Evolutionary conservation across 805 yeast genomes (phyloP).

Genomic region (Peterozyma toletana): DNA sequence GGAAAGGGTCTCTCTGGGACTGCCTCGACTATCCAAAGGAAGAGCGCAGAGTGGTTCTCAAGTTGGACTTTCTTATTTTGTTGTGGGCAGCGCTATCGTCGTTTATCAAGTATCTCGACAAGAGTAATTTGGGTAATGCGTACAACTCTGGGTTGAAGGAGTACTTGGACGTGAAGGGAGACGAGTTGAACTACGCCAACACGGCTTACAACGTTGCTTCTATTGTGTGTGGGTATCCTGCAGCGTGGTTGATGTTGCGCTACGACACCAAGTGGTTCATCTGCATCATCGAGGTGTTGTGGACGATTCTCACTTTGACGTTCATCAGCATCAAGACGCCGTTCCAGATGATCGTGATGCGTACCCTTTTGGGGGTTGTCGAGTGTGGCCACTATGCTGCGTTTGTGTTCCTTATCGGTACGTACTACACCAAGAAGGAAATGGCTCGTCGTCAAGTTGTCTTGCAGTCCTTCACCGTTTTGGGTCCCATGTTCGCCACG

Average conservation of each 20-base stretch:
- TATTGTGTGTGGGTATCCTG: conserved; percentile 24
- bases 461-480: conserved; percentile 49
- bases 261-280: conserved; percentile 6
- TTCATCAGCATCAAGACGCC: conserved; percentile 5
- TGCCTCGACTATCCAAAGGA: not conserved
- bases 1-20: not conserved
- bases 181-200: conserved; percentile 48
- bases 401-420: conserved; percentile 45
- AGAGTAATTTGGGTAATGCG: conserved; percentile 49
- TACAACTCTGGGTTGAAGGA: conserved; percentile 51
- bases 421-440: conserved; percentile 45
- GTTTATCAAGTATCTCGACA: conserved; percentile 47
- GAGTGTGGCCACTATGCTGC: conserved; percentile 58
- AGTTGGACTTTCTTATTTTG: conserved; percentile 5
- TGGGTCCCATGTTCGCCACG: conserved; percentile 52
- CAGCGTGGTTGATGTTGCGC: conserved; percentile 3
- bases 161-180: conserved; percentile 43
- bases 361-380: conserved; percentile 34
- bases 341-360: conserved; percentile 5
- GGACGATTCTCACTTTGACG: conserved; percentile 6
- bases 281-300: conserved; percentile 4
- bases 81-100: conserved; percentile 7
- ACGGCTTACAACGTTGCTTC: conserved; percentile 51
- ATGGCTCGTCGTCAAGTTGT: conserved; percentile 48
- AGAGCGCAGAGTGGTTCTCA: conserved; percentile 5